Conservation (phyloP, 139 green algal species). For the Diplosphaera chodatii region DNA sequence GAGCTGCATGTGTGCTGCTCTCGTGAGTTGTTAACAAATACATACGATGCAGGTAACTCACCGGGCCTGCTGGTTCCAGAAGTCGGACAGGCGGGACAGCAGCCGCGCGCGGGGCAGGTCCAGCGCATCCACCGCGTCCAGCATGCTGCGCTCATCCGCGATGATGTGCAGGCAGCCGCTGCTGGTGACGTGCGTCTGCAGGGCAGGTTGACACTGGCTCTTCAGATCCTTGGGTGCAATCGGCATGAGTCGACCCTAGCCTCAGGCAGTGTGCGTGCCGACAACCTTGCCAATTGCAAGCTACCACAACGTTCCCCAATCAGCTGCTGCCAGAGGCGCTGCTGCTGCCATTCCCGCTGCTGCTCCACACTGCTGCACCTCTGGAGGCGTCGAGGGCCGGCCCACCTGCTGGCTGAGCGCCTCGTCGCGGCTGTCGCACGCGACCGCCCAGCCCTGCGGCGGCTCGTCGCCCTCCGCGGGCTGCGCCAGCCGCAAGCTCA, state of each 20-base stretch:
- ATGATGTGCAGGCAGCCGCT: constrained; percentile 73
- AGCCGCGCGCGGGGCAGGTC: constrained; percentile 65
- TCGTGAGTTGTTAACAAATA: too few species aligned
- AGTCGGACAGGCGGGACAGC: constrained; percentile 55
- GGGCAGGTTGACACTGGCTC: constrained; percentile 44
- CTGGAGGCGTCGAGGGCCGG: too few species aligned
- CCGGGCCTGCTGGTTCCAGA: constrained; percentile 41
- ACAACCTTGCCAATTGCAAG: too few species aligned
- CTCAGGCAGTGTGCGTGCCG: too few species aligned
- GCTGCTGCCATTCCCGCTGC: too few species aligned
- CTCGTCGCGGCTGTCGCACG: not conserved
- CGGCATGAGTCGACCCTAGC: too few species aligned
- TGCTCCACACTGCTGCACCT: too few species aligned
- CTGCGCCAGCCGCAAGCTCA: constrained; percentile 58
- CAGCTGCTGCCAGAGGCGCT: too few species aligned
- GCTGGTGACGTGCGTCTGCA: constrained; percentile 60
- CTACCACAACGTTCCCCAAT: too few species aligned
- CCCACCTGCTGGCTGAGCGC: not conserved
- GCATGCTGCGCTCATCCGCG: constrained; percentile 40
- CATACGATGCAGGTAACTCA: not conserved
- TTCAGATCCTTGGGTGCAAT: too few species aligned
- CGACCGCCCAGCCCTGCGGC: not conserved
- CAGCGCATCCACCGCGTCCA: constrained; percentile 40
- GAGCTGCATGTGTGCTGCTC: too few species aligned
- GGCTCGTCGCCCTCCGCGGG: constrained; percentile 24